Evolutionary conservation across 768 basidiomycete genomes (phyloP), one percentile per base, ranked within the genome.

Genomic region (Pleurotus platypus): DNA sequence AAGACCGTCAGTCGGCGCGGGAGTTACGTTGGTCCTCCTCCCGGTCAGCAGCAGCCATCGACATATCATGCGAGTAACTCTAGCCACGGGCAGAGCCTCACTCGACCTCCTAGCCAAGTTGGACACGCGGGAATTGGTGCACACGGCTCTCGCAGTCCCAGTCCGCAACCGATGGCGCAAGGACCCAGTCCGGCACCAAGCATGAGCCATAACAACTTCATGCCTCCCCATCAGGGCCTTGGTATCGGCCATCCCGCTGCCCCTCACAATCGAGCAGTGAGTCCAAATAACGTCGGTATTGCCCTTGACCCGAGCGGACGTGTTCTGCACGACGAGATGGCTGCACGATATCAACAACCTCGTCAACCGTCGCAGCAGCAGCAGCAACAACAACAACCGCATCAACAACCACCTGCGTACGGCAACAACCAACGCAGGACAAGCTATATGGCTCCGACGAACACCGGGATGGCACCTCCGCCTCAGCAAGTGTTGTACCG

Each of bases 71-170:
- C 61, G 67, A 67, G 50, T 62, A 63, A 42, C 11, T 63, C 58
- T 30, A 67, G 64, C 24, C 75, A 70, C 15, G 76, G 73, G 15
- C 78, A 76, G 56, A 77, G 68, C 49, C 69, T 80, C 20, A 73
- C 73, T 0, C 75, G 85, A 8, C 83, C 87, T 1, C 67, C 78
- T 38, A 87, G 84, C 62, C 75, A 81, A 59, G 73, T 79, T 43
- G 92, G 89, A 0, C 90, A 88, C 65, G 83, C 85, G 0, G 94
- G 94, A 1, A 85, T 97, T 57, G 94, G 94, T 12, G 86, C 90
- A 15, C 87, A 85, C 67, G 87, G 80, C 46, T 79, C 83, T 11
- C 66, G 84, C 42, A 86, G 80, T 58, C 37, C 40, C 18, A 88
- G 86, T 63, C 84, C 86, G 5, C 79, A 83, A 49, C 84, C 87